Evolutionary conservation across 108 stramenopile genomes (phyloP).

Genomic region (Pseudonitzschia multiseries): DNA sequence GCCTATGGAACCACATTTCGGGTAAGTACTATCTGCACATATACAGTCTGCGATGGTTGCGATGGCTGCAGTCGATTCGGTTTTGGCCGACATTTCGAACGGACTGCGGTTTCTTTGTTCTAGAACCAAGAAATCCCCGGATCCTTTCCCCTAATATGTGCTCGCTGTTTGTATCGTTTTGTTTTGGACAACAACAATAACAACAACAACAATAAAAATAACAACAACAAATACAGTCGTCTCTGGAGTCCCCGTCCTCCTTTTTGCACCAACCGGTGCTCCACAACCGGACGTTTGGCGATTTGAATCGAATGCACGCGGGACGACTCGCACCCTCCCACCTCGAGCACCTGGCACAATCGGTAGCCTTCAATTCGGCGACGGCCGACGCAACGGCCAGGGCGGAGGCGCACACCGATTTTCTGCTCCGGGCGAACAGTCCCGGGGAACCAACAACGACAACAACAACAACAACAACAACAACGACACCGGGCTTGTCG

Average conservation of each 20-base stretch:
- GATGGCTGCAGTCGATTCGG: too few relatives aligned
- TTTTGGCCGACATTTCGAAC: conserved; percentile 2
- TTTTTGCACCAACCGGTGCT: conserved; percentile 1
- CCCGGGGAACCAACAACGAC: conserved; percentile 5
- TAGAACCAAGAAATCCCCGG: too few relatives aligned
- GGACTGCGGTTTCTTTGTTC: conserved; percentile 2
- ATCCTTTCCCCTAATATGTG: too few relatives aligned
- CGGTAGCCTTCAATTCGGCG: conserved; percentile 19
- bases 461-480: neutral
- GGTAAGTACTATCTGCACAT: conserved; percentile 46
- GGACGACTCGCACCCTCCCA: conserved; percentile 35
- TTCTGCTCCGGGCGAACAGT: conserved; percentile 18
- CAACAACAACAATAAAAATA: too few relatives aligned
- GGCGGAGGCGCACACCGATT: conserved; percentile 28
- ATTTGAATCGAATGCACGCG: conserved; percentile 52
- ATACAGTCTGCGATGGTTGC: too few relatives aligned
- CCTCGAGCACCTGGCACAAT: conserved; percentile 35
- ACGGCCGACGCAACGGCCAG: conserved; percentile 20
- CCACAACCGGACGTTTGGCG: conserved; percentile 54
- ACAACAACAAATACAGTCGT: conserved; percentile 12
- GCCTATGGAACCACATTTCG: conserved; percentile 52
- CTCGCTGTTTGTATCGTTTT: neutral
- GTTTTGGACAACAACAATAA: neutral
- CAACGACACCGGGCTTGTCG: too few relatives aligned
- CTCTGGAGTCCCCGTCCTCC: neutral